Evolutionary conservation across 164 flowering plant genomes (phyloP).

Genomic region (Santalum album): DNA sequence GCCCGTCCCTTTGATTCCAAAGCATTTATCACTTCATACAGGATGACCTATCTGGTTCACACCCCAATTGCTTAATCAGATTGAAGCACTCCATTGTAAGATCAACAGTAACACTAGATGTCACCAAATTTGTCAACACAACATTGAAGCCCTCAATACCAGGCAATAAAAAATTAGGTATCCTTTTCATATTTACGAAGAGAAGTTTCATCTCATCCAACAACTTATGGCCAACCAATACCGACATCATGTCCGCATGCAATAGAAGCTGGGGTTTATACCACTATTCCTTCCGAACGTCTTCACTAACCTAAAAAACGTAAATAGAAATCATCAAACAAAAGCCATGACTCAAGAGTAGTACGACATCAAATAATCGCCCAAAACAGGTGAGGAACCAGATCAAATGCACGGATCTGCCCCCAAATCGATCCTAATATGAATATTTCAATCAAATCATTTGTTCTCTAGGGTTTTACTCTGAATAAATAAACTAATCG

Average conservation of each 20-base stretch:
- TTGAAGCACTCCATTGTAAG: slow-evolving; percentile 49
- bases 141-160: slow-evolving; percentile 46
- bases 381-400: neutral
- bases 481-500: too few relatives aligned
- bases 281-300: slow-evolving; percentile 59
- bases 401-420: neutral
- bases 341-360: neutral
- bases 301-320: slow-evolving; percentile 50
- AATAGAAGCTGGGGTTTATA: slow-evolving; percentile 54
- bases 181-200: slow-evolving; percentile 31
- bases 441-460: too few relatives aligned
- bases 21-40: slow-evolving; percentile 48
- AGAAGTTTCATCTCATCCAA: slow-evolving; percentile 37
- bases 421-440: neutral
- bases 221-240: slow-evolving; percentile 43
- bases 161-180: slow-evolving; percentile 29
- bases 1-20: slow-evolving; percentile 44
- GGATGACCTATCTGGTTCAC: slow-evolving; percentile 55
- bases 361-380: neutral
- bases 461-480: too few relatives aligned
- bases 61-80: slow-evolving; percentile 45
- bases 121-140: slow-evolving; percentile 37
- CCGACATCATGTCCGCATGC: slow-evolving; percentile 48
- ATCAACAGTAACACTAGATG: slow-evolving; percentile 12
- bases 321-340: neutral